These are phyloP conservation scores for Colletotrichum sojae DNA, from an alignment of 2,329 filamentous ascomycete species.

Conservation along the genomic window DNA sequence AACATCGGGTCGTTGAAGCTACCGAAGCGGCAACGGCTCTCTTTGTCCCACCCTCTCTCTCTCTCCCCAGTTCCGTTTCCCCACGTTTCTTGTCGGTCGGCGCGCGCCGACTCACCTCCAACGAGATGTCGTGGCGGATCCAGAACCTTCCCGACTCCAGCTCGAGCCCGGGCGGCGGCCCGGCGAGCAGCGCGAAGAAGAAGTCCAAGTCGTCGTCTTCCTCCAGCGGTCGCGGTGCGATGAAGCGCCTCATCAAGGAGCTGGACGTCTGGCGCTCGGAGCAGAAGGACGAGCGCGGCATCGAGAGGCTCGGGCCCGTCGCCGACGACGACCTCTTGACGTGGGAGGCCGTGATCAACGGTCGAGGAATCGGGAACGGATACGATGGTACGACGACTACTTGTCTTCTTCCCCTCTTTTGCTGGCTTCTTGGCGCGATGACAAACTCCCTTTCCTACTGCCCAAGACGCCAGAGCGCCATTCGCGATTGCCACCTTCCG, in stretches of 20 bases:
- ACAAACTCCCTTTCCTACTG: background rate
- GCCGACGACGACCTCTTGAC: slow-evolving; percentile 68
- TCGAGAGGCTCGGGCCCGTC: slow-evolving; percentile 71
- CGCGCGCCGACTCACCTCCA: background rate
- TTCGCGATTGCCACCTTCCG: too few species aligned
- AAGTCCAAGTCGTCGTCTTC: slow-evolving; percentile 51
- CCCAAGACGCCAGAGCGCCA: too few species aligned
- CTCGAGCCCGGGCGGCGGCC: slow-evolving; percentile 36
- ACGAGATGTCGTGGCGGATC: slow-evolving; percentile 41
- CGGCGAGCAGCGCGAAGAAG: slow-evolving; percentile 27
- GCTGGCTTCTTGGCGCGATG: background rate
- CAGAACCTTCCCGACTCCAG: slow-evolving; percentile 40
- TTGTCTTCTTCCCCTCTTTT: background rate
- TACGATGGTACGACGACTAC: slow-evolving; percentile 65
- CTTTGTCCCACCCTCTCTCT: too few species aligned
- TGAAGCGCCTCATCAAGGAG: slow-evolving; percentile 72
- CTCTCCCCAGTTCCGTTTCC: background rate
- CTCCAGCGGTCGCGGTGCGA: slow-evolving; percentile 59
- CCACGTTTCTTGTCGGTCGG: background rate
- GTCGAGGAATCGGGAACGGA: slow-evolving; percentile 67
- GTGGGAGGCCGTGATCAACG: slow-evolving; percentile 74
- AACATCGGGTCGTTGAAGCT: background rate
- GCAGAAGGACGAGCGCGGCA: slow-evolving; percentile 63
- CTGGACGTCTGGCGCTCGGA: slow-evolving; percentile 68
- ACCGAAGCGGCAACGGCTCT: background rate